Evolutionary conservation across 768 basidiomycete genomes (phyloP).

Genomic region (Rhodotorula graminis): DNA sequence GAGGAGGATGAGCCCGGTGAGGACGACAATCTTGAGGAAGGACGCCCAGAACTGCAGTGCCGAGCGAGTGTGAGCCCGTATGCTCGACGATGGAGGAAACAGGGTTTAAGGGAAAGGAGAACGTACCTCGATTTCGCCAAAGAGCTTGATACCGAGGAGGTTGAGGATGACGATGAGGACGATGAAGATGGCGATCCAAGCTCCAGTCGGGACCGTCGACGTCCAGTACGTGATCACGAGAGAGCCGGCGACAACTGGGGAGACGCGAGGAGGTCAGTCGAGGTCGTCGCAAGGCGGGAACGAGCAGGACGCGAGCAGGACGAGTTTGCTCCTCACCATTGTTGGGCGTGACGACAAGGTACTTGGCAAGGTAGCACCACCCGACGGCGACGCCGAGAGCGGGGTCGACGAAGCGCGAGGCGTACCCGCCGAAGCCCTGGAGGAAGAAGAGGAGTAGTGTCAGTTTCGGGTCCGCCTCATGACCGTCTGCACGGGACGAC

Average conservation of each 20-base stretch:
- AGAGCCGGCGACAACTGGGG: not conserved
- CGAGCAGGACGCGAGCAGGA: too few relatives aligned
- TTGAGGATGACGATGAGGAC: conserved; percentile 24
- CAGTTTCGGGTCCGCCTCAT: too few relatives aligned
- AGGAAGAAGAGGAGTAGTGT: too few relatives aligned
- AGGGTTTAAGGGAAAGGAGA: too few relatives aligned
- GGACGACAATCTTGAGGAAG: conserved; percentile 47
- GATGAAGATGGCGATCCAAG: conserved; percentile 33
- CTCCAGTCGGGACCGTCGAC: conserved; percentile 14
- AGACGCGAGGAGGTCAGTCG: not conserved
- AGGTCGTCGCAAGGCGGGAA: too few relatives aligned
- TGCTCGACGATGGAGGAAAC: too few relatives aligned
- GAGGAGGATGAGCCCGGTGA: conserved; percentile 48
- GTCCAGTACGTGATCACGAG: conserved; percentile 37
- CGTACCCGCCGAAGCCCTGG: conserved; percentile 46
- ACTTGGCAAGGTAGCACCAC: conserved; percentile 34
- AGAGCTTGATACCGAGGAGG: conserved; percentile 32
- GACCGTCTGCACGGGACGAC: too few relatives aligned
- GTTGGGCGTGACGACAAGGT: conserved; percentile 4
- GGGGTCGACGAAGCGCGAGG: conserved; percentile 49
- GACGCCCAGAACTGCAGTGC: conserved; percentile 46
- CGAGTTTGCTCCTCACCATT: too few relatives aligned
- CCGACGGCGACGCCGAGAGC: conserved; percentile 45
- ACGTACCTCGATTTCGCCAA: conserved; percentile 20
- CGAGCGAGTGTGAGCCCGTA: not conserved